Conservation (phyloP, 2,329 filamentous ascomycete genomes). For the Epichloe sylvatica region DNA sequence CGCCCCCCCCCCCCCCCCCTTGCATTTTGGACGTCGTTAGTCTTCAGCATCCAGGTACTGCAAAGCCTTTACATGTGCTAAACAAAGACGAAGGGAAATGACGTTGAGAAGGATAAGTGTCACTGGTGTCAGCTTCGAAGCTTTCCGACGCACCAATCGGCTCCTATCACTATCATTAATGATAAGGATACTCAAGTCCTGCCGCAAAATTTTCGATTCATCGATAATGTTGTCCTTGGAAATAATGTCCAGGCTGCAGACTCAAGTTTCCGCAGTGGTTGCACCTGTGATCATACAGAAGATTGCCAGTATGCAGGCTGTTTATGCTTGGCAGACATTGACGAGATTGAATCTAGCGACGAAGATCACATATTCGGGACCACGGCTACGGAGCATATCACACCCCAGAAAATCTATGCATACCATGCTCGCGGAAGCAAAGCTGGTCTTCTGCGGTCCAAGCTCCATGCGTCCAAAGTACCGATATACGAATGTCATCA, state of each 20-base stretch:
- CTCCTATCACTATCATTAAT: slow-evolving; percentile 52
- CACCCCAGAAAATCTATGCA: slow-evolving; percentile 35
- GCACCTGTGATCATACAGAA: slow-evolving; percentile 46
- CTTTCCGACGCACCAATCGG: slow-evolving; percentile 33
- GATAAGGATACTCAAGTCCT: slow-evolving; percentile 39
- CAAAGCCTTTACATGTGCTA: not conserved
- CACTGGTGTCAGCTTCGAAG: slow-evolving; percentile 48
- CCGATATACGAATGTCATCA: slow-evolving; percentile 73
- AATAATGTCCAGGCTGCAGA: slow-evolving; percentile 46
- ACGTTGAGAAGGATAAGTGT: slow-evolving; percentile 31
- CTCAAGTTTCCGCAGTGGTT: slow-evolving; percentile 53
- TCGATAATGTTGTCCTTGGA: slow-evolving; percentile 45
- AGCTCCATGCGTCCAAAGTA: slow-evolving; percentile 37
- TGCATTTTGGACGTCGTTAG: not conserved
- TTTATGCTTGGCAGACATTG: slow-evolving; percentile 52
- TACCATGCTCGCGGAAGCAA: slow-evolving; percentile 46
- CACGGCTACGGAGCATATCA: slow-evolving; percentile 13
- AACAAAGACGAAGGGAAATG: slow-evolving; percentile 15
- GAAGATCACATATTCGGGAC: slow-evolving; percentile 10
- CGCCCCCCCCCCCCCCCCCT: not conserved
- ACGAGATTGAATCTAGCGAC: slow-evolving; percentile 13
- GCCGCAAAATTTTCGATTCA: slow-evolving; percentile 54
- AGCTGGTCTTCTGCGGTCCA: slow-evolving; percentile 37
- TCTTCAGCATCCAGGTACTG: not conserved
- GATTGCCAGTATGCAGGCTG: slow-evolving; percentile 57